phyloP scores from a whole-genome alignment of 2,329 filamentous ascomycete genomes.

The Fusarium nisikadoi region DNA sequence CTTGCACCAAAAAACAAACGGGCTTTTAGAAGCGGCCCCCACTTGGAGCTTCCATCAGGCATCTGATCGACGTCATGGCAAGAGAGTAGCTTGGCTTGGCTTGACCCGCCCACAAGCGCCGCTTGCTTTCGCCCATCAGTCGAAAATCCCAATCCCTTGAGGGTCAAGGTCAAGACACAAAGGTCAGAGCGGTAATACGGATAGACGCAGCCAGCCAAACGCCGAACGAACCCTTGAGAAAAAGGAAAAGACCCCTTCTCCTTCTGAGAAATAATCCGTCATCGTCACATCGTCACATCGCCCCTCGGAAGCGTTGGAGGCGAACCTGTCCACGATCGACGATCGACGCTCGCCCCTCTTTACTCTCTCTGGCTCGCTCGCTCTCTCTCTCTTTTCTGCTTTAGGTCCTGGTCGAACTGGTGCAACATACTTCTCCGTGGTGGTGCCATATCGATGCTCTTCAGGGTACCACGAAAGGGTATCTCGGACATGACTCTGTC shows the following conservation, averaged over 20 bases:
- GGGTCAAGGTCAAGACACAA: conserved; percentile 13
- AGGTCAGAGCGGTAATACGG: conserved; percentile 1
- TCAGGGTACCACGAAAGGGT: not conserved
- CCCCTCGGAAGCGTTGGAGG: conserved; percentile 1
- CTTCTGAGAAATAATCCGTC: conserved; percentile 6
- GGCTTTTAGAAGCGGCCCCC: conserved; percentile 21
- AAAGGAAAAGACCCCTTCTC: conserved; percentile 7
- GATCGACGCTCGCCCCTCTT: conserved; percentile 36
- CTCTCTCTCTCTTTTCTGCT: not conserved
- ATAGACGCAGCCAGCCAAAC: conserved; percentile 16
- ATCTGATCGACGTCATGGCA: conserved; percentile 43
- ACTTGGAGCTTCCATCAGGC: conserved; percentile 25
- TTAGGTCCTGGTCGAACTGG: not conserved
- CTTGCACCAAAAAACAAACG: conserved; percentile 23
- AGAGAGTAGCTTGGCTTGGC: conserved; percentile 6
- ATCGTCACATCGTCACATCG: conserved; percentile 29
- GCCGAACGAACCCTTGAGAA: conserved; percentile 29
- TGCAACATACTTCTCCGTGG: conserved; percentile 16
- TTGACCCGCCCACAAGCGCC: conserved; percentile 31
- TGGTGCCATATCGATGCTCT: conserved; percentile 31
- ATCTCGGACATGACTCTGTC: conserved; percentile 18
- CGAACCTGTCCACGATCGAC: conserved; percentile 1
- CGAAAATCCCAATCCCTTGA: conserved; percentile 19
- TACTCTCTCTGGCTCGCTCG: not conserved
- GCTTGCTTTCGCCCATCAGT: conserved; percentile 1